Percentiles rank a stretch among this genome's conserved stretches.
phyloP scores from a whole-genome alignment of 495 filamentous ascomycete genomes.

The Haplographium delicatum region DNA sequence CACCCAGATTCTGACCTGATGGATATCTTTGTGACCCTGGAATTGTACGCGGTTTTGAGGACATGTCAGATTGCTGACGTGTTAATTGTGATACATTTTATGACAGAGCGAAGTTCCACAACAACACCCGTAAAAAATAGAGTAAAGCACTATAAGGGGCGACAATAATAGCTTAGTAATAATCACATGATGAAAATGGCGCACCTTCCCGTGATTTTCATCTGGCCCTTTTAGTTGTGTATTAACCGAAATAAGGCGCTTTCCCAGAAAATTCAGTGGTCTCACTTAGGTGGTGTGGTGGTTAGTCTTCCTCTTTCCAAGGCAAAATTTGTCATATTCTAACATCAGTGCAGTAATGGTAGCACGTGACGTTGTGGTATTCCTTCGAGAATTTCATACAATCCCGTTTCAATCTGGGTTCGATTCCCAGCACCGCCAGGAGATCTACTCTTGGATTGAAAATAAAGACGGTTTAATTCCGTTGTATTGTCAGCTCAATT shows the following conservation, averaged over 20 bases:
- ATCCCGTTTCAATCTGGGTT: constrained; percentile 37
- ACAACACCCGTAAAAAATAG: too few relatives aligned
- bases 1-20: too few relatives aligned
- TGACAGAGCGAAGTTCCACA: too few relatives aligned
- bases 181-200: too few relatives aligned
- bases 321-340: not conserved
- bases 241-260: constrained; percentile 9
- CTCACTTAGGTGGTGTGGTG: constrained; percentile 23
- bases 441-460: constrained; percentile 18
- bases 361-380: constrained; percentile 27
- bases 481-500: constrained; percentile 7
- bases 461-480: constrained; percentile 17
- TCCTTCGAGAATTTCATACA: constrained; percentile 10
- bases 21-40: too few relatives aligned
- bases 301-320: not conserved
- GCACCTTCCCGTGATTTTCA: too few relatives aligned
- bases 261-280: not conserved
- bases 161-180: too few relatives aligned
- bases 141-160: too few relatives aligned
- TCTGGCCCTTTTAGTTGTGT: too few relatives aligned
- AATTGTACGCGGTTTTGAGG: too few relatives aligned
- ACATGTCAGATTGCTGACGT: too few relatives aligned
- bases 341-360: constrained; percentile 19
- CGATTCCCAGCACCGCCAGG: constrained; percentile 39
- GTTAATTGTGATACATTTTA: too few relatives aligned